Conservation (phyloP, 2,329 filamentous ascomycete genomes). For the Aspergillus texensis region DNA sequence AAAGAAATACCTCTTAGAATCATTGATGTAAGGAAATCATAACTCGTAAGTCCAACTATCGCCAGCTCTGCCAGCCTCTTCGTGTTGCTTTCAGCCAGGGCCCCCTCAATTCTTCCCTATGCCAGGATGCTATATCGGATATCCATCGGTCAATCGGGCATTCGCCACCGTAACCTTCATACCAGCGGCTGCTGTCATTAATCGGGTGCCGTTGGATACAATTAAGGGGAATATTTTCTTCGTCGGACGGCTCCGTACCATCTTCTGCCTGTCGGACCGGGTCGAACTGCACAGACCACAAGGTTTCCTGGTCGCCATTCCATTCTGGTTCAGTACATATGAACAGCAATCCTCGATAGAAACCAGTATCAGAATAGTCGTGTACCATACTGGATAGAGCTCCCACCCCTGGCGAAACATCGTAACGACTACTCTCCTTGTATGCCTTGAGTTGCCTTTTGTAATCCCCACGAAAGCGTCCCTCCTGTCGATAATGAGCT, state of each 20-base stretch:
- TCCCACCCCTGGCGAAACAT: background rate
- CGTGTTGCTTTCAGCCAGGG: background rate
- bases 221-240: background rate
- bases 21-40: background rate
- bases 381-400: background rate
- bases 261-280: background rate
- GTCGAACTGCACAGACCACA: background rate
- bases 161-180: background rate
- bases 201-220: background rate
- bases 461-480: conserved; percentile 2
- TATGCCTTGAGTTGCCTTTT: background rate
- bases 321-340: background rate
- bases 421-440: background rate
- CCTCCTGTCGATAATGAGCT: conserved; percentile 6
- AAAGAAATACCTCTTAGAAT: background rate
- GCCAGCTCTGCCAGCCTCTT: background rate
- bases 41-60: background rate
- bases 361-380: background rate
- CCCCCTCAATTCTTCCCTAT: background rate
- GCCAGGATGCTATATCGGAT: background rate
- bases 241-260: background rate
- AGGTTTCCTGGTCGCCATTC: background rate
- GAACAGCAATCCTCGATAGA: background rate
- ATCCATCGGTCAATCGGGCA: background rate
- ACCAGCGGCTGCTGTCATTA: background rate